These are phyloP conservation scores for Acanthamoeba royreba DNA, from an alignment of 208 protist species.

Conservation along the genomic window DNA sequence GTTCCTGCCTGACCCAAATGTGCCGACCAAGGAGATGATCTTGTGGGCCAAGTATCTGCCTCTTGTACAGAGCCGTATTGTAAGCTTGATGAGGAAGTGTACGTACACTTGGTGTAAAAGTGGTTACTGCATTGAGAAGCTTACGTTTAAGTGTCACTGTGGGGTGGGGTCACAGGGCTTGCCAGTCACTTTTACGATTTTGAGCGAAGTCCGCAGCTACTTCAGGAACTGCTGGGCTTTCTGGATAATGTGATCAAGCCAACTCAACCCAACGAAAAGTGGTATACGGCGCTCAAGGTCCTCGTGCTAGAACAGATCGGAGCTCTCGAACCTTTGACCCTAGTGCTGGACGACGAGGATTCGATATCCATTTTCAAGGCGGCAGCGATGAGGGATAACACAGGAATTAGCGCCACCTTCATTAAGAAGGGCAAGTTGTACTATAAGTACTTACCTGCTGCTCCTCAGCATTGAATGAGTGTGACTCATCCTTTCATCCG, in stretches of 20 bases:
- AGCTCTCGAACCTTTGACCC: not conserved
- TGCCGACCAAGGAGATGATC: not conserved
- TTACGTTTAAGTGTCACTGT: not conserved
- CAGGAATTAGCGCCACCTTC: not conserved
- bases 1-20: not conserved
- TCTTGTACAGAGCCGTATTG: not conserved
- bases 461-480: not conserved
- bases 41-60: not conserved
- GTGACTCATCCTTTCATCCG: not conserved
- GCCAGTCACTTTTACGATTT: constrained; percentile 18
- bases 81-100: not conserved
- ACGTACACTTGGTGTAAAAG: not conserved
- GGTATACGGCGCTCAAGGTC: not conserved
- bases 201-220: not conserved
- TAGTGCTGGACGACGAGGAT: not conserved
- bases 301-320: not conserved
- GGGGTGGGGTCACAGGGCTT: not conserved
- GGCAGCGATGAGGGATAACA: not conserved
- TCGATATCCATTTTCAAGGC: not conserved
- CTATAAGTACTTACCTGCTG: not conserved
- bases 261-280: constrained; percentile 16
- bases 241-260: not conserved
- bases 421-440: not conserved
- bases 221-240: not conserved
- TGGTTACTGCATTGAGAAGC: too few species aligned